Conservation (phyloP, 1,139 yeast genomes). For the Trichomonascaceae sp. region DNA sequence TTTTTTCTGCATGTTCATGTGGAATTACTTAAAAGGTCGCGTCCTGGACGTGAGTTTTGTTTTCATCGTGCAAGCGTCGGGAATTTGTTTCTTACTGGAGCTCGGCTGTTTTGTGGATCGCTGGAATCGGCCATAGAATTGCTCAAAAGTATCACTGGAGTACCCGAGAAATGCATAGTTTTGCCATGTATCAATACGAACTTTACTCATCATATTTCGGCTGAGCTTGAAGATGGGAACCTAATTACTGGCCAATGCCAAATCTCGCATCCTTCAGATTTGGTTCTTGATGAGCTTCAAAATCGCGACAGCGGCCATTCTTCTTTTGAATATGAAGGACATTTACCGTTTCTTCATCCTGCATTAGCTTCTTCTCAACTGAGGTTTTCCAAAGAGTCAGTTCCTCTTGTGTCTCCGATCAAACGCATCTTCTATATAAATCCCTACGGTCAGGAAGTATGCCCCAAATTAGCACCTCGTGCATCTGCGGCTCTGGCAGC, state of each 20-base stretch:
- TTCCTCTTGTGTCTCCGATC: conserved; percentile 71
- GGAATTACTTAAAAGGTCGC: conserved; percentile 65
- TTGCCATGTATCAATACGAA: conserved; percentile 81
- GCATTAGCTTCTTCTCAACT: conserved; percentile 68
- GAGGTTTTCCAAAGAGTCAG: conserved; percentile 54
- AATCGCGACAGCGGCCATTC: neutral
- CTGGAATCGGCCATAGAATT: conserved; percentile 79
- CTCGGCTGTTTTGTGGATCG: conserved; percentile 74
- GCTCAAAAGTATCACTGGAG: conserved; percentile 59
- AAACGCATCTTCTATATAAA: conserved; percentile 71
- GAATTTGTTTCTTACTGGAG: conserved; percentile 76
- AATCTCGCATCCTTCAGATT: conserved; percentile 69
- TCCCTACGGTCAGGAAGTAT: conserved; percentile 82
- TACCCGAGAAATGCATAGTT: conserved; percentile 51
- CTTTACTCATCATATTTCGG: conserved; percentile 82
- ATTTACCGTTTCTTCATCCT: conserved; percentile 75
- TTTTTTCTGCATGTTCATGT: conserved; percentile 74
- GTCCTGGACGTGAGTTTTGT: conserved; percentile 51
- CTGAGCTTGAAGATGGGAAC: conserved; percentile 60
- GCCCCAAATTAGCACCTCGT: conserved; percentile 66
- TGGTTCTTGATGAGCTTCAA: neutral
- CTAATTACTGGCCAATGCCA: conserved; percentile 91
- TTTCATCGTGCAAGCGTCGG: conserved; percentile 82
- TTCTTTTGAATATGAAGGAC: conserved; percentile 44
- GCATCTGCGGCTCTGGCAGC: conserved; percentile 49